These are phyloP conservation scores for Wickerhamomyces bisporus DNA, from an alignment of 805 yeast genomes.

Conservation along the genomic window DNA sequence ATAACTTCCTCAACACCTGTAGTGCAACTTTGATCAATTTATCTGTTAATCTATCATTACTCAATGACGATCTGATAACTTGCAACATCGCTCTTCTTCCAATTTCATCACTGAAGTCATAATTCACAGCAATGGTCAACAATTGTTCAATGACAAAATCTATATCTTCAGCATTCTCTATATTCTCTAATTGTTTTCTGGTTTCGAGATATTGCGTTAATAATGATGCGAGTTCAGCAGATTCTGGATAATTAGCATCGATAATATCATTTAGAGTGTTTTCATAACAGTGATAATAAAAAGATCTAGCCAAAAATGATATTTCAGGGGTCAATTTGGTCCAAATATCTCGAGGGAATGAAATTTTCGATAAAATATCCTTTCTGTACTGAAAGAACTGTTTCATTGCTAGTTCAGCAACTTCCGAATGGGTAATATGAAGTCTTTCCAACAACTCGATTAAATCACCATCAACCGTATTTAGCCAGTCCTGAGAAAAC, in stretches of 20 bases:
- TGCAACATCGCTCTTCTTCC: conserved; percentile 77
- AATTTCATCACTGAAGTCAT: conserved; percentile 86
- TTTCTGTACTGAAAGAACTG: conserved; percentile 55
- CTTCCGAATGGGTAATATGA: conserved; percentile 60
- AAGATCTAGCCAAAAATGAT: conserved; percentile 65
- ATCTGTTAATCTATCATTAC: conserved; percentile 52
- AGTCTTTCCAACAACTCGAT: conserved; percentile 65
- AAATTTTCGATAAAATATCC: conserved; percentile 56
- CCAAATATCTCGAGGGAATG: conserved; percentile 67
- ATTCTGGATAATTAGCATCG: conserved; percentile 74
- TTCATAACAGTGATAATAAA: conserved; percentile 58
- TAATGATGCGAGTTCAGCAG: conserved; percentile 60
- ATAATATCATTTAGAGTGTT: conserved; percentile 47
- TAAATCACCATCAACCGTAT: conserved; percentile 61
- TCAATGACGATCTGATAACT: conserved; percentile 52
- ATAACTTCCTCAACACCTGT: conserved; percentile 60
- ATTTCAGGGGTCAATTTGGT: conserved; percentile 65
- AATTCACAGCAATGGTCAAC: conserved; percentile 56
- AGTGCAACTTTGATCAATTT: conserved; percentile 50
- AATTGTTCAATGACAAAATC: conserved; percentile 77
- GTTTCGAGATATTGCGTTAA: conserved; percentile 51
- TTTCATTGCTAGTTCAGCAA: conserved; percentile 64
- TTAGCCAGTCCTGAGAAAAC: conserved; percentile 71
- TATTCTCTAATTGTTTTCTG: conserved; percentile 28
- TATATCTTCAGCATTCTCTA: conserved; percentile 47